phyloP scores from a whole-genome alignment of 768 basidiomycete species.

The Boletales sp. region DNA sequence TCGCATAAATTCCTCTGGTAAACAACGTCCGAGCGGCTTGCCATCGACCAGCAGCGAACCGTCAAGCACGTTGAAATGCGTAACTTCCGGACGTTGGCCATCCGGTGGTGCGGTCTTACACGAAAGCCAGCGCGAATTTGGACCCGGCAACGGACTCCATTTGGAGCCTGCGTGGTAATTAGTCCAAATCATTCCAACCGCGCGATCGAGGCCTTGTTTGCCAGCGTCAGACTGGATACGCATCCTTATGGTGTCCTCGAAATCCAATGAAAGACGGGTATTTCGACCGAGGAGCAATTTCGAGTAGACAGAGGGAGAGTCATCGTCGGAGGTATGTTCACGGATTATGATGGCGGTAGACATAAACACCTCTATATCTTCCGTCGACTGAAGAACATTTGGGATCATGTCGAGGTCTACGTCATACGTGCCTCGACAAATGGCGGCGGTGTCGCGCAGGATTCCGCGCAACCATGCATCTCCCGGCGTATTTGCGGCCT shows the following conservation, averaged over 20 bases:
- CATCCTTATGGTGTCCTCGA: constrained; percentile 20
- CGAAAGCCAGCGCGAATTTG: constrained; percentile 29
- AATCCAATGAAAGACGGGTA: constrained; percentile 28
- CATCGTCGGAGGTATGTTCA: constrained; percentile 25
- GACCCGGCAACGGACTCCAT: constrained; percentile 19
- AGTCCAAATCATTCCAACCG: constrained; percentile 30
- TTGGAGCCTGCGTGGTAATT: constrained; percentile 21
- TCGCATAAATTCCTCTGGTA: constrained; percentile 32
- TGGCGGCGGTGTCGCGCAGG: constrained; percentile 16
- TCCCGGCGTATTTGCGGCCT: constrained; percentile 7
- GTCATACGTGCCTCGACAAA: constrained; percentile 31
- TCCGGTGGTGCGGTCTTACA: constrained; percentile 16
- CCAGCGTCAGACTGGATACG: constrained; percentile 5
- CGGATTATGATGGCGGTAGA: constrained; percentile 31
- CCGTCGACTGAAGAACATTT: constrained; percentile 16
- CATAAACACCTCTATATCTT: constrained; percentile 28
- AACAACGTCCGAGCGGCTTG: constrained; percentile 27
- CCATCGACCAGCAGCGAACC: constrained; percentile 43
- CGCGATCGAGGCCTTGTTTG: constrained; percentile 27
- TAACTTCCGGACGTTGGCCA: constrained; percentile 19
- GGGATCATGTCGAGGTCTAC: not conserved
- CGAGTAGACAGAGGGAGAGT: constrained; percentile 4
- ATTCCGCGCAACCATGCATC: constrained; percentile 3
- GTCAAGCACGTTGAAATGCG: constrained; percentile 40
- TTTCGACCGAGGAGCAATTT: constrained; percentile 28